Percentiles rank a stretch among this genome's conserved stretches.
These are phyloP conservation scores for Neocatenulostroma microsporum DNA, from an alignment of 2,329 filamentous ascomycete genomes.

Conservation along the genomic window DNA sequence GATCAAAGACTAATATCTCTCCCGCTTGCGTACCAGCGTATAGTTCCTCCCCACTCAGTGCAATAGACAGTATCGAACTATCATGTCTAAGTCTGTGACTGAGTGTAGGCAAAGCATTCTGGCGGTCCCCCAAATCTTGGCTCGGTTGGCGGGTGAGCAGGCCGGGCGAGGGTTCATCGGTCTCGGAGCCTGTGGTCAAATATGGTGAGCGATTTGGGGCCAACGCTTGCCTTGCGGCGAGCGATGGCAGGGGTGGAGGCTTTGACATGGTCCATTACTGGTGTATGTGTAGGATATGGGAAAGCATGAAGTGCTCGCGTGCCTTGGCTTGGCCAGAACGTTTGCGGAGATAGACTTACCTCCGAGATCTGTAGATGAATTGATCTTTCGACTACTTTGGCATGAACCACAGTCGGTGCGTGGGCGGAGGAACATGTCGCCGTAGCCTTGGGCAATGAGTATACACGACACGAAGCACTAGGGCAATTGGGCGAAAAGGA, in stretches of 20 bases:
- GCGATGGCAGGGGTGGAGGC: conserved; percentile 4
- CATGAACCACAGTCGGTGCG: conserved; percentile 1
- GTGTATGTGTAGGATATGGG: background rate
- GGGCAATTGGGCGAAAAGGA: no score
- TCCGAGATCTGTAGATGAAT: no score
- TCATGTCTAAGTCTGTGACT: conserved; percentile 68
- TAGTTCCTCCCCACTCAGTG: conserved; percentile 69
- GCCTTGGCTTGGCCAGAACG: background rate
- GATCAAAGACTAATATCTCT: conserved; percentile 83
- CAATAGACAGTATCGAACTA: conserved; percentile 74
- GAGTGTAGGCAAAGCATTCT: conserved; percentile 48
- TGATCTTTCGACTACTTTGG: background rate
- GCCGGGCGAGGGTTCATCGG: conserved; percentile 7
- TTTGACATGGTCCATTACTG: conserved; percentile 7
- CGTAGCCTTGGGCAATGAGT: no score
- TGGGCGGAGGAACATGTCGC: background rate
- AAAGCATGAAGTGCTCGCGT: conserved; percentile 3
- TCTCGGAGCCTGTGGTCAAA: conserved; percentile 11
- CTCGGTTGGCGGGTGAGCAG: conserved; percentile 16
- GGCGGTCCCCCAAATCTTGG: conserved; percentile 17
- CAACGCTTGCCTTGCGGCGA: background rate
- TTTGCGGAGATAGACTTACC: background rate
- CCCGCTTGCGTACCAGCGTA: conserved; percentile 91
- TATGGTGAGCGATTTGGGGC: conserved; percentile 1
- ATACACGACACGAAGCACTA: no score